phyloP scores from a whole-genome alignment of 192 early-diverging fungal genomes.

The Backusella macrospora region DNA sequence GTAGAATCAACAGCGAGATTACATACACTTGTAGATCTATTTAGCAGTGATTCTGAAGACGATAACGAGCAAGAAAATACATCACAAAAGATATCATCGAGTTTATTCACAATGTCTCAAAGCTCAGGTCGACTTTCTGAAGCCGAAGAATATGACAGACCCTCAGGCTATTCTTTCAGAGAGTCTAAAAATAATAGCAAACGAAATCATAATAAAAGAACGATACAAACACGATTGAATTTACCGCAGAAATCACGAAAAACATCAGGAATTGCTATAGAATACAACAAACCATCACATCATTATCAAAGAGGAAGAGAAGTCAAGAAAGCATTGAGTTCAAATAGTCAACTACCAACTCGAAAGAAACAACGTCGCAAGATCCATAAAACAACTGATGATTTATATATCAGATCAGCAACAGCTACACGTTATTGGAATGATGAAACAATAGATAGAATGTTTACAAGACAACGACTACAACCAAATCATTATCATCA shows the following conservation, averaged over 20 bases:
- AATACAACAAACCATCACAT: background rate
- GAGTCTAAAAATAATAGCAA: background rate
- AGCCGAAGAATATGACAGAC: background rate
- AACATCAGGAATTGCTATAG: background rate
- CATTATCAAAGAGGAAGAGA: background rate
- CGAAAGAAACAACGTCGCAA: background rate
- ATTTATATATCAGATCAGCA: background rate
- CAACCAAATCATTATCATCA: background rate
- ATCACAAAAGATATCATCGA: background rate
- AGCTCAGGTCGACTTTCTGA: background rate
- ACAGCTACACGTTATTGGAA: background rate
- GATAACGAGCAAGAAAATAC: background rate
- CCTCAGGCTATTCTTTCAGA: background rate
- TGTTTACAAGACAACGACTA: background rate
- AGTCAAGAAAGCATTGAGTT: background rate
- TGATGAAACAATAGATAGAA: background rate
- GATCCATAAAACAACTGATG: conserved; percentile 1
- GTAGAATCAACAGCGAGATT: background rate
- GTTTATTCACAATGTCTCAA: background rate
- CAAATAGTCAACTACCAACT: background rate
- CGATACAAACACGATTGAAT: background rate
- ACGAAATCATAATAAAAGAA: too few species aligned
- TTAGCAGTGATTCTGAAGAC: background rate
- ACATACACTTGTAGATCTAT: background rate
- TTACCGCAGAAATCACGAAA: background rate